Conservation (phyloP, 1,139 yeast species). For the Kurtzmaniella natalensis region DNA sequence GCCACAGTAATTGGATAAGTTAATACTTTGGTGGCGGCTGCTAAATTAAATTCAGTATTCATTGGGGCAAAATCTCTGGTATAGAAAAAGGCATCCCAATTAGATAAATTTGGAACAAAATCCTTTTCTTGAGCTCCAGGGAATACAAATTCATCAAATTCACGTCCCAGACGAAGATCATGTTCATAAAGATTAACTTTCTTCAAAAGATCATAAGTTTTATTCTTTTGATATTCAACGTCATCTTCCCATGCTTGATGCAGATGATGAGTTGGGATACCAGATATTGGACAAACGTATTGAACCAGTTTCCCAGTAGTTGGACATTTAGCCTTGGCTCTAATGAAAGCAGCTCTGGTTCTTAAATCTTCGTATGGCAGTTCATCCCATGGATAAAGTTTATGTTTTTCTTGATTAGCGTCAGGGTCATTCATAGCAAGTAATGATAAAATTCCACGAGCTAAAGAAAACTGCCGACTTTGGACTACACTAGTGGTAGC, state of each 20-base stretch:
- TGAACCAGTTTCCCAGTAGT: constrained; percentile 77
- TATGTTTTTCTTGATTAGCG: constrained; percentile 61
- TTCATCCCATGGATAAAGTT: constrained; percentile 80
- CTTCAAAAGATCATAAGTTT: constrained; percentile 68
- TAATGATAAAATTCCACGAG: constrained; percentile 7
- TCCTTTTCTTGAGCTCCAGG: constrained; percentile 80
- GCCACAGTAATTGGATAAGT: constrained; percentile 92
- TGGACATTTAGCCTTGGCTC: constrained; percentile 87
- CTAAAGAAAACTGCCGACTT: constrained; percentile 6
- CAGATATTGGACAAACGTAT: constrained; percentile 88
- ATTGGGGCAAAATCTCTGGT: constrained; percentile 91
- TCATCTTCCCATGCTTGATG: constrained; percentile 87
- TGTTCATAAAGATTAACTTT: constrained; percentile 92
- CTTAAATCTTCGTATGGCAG: constrained; percentile 87
- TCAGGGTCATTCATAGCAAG: constrained; percentile 25
- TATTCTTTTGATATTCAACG: constrained; percentile 60
- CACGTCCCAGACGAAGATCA: constrained; percentile 88
- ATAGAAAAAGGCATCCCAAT: constrained; percentile 92
- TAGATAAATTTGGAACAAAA: constrained; percentile 69
- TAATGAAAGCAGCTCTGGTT: constrained; percentile 85
- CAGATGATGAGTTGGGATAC: constrained; percentile 94
- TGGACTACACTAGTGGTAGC: too few species aligned
- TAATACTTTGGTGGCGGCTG: constrained; percentile 91
- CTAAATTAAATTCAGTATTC: constrained; percentile 95
- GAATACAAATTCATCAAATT: constrained; percentile 91